Conservation (phyloP, 2,329 filamentous ascomycete genomes). For the Cordyceps militaris region DNA sequence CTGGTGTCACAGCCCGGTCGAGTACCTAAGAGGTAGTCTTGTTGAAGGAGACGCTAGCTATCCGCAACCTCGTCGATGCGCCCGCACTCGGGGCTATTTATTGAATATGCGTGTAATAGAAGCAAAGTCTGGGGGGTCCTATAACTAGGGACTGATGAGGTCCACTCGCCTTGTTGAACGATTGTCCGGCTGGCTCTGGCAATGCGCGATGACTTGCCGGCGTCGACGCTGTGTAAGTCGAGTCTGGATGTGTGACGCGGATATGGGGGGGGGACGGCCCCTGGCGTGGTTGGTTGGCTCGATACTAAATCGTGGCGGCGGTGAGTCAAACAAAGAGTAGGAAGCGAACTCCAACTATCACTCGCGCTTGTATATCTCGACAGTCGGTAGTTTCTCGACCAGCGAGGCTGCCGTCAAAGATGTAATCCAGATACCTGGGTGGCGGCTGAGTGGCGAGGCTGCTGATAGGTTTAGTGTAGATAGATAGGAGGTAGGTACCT, state of each 20-base stretch:
- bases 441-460: background rate
- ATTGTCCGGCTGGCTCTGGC: background rate
- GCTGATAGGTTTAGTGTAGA: background rate
- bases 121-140: background rate
- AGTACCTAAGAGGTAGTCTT: background rate
- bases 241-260: background rate
- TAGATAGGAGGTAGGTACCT: background rate
- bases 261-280: background rate
- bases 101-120: background rate
- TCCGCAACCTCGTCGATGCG: background rate
- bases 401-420: background rate
- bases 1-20: background rate
- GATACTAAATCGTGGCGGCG: background rate
- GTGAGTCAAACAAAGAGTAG: constrained; percentile 13
- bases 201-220: constrained; percentile 2
- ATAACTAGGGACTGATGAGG: no score
- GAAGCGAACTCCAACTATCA: background rate
- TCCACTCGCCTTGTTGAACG: background rate
- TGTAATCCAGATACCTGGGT: background rate
- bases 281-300: background rate
- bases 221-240: constrained; percentile 5
- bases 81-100: background rate
- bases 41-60: background rate
- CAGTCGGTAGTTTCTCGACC: background rate
- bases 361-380: background rate